phyloP scores from a whole-genome alignment of 345 rosid genomes.

The Pseudoturritis turrita region DNA sequence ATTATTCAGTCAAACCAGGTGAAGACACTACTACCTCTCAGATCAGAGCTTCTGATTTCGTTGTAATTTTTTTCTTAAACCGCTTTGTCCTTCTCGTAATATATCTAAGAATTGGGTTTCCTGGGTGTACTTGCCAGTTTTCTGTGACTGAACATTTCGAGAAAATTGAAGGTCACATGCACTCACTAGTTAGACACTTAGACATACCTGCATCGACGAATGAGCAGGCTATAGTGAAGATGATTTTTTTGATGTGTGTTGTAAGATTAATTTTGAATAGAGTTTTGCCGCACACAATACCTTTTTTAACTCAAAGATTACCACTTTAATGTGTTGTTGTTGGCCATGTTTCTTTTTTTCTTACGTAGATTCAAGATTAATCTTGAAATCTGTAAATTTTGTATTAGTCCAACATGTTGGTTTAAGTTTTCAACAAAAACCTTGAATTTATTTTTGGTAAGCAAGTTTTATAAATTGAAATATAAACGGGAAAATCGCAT shows the following conservation, averaged over 20 bases:
- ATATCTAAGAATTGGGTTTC: background rate
- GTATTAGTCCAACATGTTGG: background rate
- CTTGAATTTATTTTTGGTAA: background rate
- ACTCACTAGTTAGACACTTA: too few species aligned
- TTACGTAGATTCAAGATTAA: background rate
- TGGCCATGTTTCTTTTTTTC: background rate
- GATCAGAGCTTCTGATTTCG: background rate
- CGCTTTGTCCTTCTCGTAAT: background rate
- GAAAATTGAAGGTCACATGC: slow-evolving; percentile 36
- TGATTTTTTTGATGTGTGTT: too few species aligned
- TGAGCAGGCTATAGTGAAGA: too few species aligned
- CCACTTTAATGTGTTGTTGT: background rate
- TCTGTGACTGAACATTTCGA: slow-evolving; percentile 75
- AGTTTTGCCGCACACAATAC: too few species aligned
- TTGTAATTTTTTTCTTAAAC: background rate
- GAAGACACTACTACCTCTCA: background rate
- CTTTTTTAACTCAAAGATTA: background rate
- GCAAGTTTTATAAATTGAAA: background rate
- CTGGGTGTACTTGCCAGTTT: slow-evolving; percentile 37
- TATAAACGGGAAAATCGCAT: too few species aligned
- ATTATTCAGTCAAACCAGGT: slow-evolving; percentile 74
- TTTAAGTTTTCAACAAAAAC: background rate
- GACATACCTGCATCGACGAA: too few species aligned
- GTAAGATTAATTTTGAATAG: slow-evolving; percentile 1
- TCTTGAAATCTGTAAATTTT: background rate